phyloP scores from a whole-genome alignment of 2,329 filamentous ascomycete genomes.

The Ophiostoma novo-ulmi region DNA sequence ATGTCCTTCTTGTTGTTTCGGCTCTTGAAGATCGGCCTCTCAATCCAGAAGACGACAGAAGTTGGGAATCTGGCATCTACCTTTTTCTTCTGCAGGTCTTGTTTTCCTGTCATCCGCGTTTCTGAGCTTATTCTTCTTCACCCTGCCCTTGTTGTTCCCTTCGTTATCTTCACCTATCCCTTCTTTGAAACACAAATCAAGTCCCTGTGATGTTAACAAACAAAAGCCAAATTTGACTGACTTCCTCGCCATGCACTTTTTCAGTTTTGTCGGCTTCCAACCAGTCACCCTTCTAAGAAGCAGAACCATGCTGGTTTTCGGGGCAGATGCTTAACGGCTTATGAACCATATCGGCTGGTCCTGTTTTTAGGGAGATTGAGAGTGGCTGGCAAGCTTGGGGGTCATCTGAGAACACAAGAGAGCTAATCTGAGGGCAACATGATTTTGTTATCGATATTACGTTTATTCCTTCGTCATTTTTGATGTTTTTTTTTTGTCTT shows the following conservation, averaged over 20 bases:
- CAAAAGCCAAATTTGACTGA: constrained; percentile 29
- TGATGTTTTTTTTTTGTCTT: not conserved
- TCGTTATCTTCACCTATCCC: constrained; percentile 13
- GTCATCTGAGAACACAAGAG: not conserved
- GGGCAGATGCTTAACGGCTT: constrained; percentile 14
- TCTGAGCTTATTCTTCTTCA: not conserved
- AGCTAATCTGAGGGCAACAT: constrained; percentile 28
- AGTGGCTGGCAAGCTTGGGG: not conserved
- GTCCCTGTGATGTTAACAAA: constrained; percentile 25
- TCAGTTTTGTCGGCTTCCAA: not conserved
- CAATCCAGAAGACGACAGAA: constrained; percentile 1
- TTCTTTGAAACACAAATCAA: constrained; percentile 13
- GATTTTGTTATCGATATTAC: not conserved
- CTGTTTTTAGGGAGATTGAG: not conserved
- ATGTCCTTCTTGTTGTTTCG: not conserved
- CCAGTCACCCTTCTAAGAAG: not conserved
- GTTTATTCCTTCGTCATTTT: not conserved
- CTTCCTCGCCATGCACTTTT: constrained; percentile 6
- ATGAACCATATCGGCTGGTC: constrained; percentile 18
- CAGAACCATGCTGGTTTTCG: not conserved
- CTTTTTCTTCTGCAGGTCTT: not conserved
- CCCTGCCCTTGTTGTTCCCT: not conserved
- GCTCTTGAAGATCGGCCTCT: constrained; percentile 9
- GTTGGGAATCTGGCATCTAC: not conserved
- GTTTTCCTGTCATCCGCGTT: not conserved